A percentile compares a stretch with the other conserved stretches of the same genome.
These are phyloP conservation scores for Meyerozyma smithsonii DNA, from an alignment of 1,139 yeast genomes.

Conservation along the genomic window DNA sequence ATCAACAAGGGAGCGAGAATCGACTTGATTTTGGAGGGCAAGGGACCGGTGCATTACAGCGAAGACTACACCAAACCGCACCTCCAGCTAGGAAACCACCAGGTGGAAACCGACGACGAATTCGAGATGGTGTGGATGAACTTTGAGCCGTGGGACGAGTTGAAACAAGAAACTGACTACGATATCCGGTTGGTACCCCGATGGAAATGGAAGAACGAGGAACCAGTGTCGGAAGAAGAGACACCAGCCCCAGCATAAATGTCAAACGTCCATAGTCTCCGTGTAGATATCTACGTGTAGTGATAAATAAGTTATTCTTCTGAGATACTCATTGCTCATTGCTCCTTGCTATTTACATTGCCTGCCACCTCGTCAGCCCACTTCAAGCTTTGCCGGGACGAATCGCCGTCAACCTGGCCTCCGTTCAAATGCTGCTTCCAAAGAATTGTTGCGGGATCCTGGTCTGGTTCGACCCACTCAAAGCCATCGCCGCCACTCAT, in stretches of 20 bases:
- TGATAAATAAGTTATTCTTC: too few relatives aligned
- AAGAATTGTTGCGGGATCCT: slow-evolving; percentile 65
- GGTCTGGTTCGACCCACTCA: slow-evolving; percentile 78
- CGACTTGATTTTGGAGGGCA: slow-evolving; percentile 35
- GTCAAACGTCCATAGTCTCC: background rate
- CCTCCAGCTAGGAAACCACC: slow-evolving; percentile 34
- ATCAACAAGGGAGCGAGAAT: slow-evolving; percentile 35
- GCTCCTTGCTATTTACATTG: slow-evolving; percentile 7
- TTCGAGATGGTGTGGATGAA: slow-evolving; percentile 43
- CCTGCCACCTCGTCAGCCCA: slow-evolving; percentile 36
- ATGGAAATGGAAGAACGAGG: slow-evolving; percentile 17
- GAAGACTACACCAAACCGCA: slow-evolving; percentile 30
- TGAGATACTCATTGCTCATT: background rate
- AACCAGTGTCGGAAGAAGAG: background rate
- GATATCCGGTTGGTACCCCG: slow-evolving; percentile 44
- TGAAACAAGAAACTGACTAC: slow-evolving; percentile 38
- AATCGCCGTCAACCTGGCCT: slow-evolving; percentile 16
- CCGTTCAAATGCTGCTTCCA: slow-evolving; percentile 44
- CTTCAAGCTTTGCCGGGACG: slow-evolving; percentile 19
- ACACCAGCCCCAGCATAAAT: background rate
- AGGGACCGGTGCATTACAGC: slow-evolving; percentile 6
- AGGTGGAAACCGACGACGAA: slow-evolving; percentile 36
- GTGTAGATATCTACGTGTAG: background rate
- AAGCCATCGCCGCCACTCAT: slow-evolving; percentile 70
- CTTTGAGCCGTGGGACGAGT: slow-evolving; percentile 51